These are phyloP conservation scores for Paecilomyces sp. DNA, from an alignment of 2,329 filamentous ascomycete species.

Conservation along the genomic window DNA sequence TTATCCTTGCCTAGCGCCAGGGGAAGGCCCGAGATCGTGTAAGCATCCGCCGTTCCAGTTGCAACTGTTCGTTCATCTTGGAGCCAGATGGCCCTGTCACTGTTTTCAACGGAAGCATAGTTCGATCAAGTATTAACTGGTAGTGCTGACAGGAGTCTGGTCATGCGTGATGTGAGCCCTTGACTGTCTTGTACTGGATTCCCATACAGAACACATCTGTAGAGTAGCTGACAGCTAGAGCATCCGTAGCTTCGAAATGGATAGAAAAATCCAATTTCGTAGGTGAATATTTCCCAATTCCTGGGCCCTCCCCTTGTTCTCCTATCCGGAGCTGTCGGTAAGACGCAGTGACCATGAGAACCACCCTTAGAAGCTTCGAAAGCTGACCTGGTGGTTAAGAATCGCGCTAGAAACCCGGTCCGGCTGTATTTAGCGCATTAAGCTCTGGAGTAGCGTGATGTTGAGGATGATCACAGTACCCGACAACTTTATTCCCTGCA, in stretches of 20 bases:
- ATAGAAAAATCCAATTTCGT: neutral
- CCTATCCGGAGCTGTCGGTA: neutral
- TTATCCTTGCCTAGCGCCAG: neutral
- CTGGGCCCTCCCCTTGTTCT: neutral
- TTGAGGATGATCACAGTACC: neutral
- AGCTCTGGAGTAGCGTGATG: neutral
- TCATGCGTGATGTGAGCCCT: neutral
- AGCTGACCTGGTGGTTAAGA: neutral
- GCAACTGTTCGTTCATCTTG: neutral
- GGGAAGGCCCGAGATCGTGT: neutral
- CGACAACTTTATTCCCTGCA: neutral
- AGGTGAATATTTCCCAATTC: neutral
- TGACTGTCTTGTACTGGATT: neutral
- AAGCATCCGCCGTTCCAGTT: neutral
- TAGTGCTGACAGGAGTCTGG: neutral
- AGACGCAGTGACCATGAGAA: neutral
- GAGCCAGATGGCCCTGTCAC: slow-evolving; percentile 6
- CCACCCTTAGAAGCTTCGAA: neutral
- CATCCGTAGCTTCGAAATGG: neutral
- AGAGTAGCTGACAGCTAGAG: neutral
- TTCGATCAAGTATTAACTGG: neutral
- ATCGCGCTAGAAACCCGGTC: neutral
- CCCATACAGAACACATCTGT: no score
- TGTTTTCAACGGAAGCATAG: neutral
- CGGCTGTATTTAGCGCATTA: neutral